These are phyloP conservation scores for Tuber borchii DNA, from an alignment of 495 filamentous ascomycete species.

Conservation along the genomic window DNA sequence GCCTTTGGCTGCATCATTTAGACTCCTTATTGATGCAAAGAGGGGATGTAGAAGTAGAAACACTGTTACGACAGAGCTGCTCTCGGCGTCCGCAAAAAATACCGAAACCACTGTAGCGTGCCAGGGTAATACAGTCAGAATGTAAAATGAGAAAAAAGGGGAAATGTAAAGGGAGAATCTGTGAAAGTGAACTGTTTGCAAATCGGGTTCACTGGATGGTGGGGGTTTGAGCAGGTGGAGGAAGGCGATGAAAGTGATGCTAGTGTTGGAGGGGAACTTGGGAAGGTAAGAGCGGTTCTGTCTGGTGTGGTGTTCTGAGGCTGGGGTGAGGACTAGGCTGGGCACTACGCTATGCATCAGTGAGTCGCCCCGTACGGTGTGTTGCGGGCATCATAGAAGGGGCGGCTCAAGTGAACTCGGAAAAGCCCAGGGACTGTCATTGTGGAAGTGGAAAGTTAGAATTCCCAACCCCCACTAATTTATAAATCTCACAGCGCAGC, in stretches of 20 bases:
- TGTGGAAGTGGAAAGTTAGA: neutral
- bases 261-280: slow-evolving; percentile 35
- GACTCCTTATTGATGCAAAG: slow-evolving; percentile 8
- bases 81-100: slow-evolving; percentile 14
- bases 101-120: slow-evolving; percentile 29
- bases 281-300: slow-evolving; percentile 16
- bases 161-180: neutral
- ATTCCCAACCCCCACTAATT: neutral
- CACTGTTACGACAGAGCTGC: slow-evolving; percentile 24
- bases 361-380: slow-evolving; percentile 7
- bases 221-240: slow-evolving; percentile 7
- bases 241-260: slow-evolving; percentile 28
- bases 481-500: neutral
- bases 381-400: neutral
- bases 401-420: slow-evolving; percentile 25
- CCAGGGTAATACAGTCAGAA: slow-evolving; percentile 18
- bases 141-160: neutral
- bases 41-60: slow-evolving; percentile 12
- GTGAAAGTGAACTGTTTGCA: slow-evolving; percentile 14
- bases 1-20: slow-evolving; percentile 37
- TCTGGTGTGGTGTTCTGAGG: slow-evolving; percentile 29
- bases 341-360: slow-evolving; percentile 14
- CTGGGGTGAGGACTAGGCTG: slow-evolving; percentile 24
- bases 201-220: slow-evolving; percentile 19
- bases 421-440: neutral